Base-by-base conservation (phyloP, 106 monocot genomes). In the Chionographis japonica region DNA sequence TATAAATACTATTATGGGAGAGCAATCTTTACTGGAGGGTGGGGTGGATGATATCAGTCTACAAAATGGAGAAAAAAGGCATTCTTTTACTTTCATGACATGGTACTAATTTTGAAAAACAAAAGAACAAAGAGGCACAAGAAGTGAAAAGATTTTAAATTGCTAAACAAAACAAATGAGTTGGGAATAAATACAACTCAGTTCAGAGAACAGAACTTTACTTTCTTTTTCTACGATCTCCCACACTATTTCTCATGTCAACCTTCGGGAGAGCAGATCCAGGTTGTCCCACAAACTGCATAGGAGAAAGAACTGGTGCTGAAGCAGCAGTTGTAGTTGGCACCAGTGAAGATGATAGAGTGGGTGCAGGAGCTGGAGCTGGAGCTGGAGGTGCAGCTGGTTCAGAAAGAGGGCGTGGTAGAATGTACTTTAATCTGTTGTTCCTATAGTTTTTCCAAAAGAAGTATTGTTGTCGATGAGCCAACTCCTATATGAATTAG, bases 391-490 rank as follows among this genome's bases (percentile, higher is more conserved):
- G 43, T 53, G 75, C 56, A 59, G 62, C 40, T 65, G 92, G 81
- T 70, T 92, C 97, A 74, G 92, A 87, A 77, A 78, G 82, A 75
- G 89, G 60, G 27, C 89, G 84, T 43, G 92, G 97, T 74, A 87
- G 61, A 63, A 97, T 92, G 80, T 97, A 92, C 83, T 89, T 97
- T 75, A 97, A 57, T 40, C 92, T 92, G 68, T 97, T 97, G 74
- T 90, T 92, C 77, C 92, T 84, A 66, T 97, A 97, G 72, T 89
- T 87, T 68, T 97, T 97, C 97, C 97, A 97, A 27, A 74, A 97
- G 78, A 80, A 97, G 63, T 89, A 97, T 53, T 97, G 92, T 60
- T 92, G 92, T 54, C 85, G 74, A 76, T 97, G 97, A 74, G 92
- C 97, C 79, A 97, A 56, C 72, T 97, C 97, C 97, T 97, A 62